phyloP scores from a whole-genome alignment of 2,329 filamentous ascomycete species.

The Podosphaera aphanis region DNA sequence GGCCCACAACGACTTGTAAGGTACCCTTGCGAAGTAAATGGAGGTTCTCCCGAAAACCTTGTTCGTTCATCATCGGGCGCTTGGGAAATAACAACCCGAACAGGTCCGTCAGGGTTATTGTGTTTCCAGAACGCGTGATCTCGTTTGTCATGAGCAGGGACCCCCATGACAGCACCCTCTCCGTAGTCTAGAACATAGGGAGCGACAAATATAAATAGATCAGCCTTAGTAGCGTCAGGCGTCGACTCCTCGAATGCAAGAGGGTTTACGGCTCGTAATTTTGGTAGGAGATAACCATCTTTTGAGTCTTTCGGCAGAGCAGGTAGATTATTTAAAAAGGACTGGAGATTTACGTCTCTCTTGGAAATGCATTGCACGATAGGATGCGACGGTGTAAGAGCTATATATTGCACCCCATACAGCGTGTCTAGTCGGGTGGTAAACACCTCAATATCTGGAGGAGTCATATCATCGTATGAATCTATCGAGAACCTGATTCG shows the following conservation, averaged over 20 bases:
- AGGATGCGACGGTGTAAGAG: constrained; percentile 50
- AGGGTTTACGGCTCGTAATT: constrained; percentile 40
- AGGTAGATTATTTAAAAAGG: constrained; percentile 42
- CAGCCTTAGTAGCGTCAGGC: constrained; percentile 26
- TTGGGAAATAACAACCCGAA: constrained; percentile 35
- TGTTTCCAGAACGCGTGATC: constrained; percentile 63
- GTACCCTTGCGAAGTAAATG: constrained; percentile 41
- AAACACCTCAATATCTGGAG: constrained; percentile 39
- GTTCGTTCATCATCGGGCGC: constrained; percentile 24
- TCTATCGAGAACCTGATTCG: constrained; percentile 45
- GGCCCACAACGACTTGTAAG: constrained; percentile 42
- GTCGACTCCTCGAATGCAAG: constrained; percentile 30
- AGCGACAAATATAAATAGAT: constrained; percentile 56
- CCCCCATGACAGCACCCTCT: constrained; percentile 76
- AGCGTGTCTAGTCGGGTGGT: constrained; percentile 72
- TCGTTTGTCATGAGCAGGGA: constrained; percentile 60
- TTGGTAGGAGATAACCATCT: constrained; percentile 42
- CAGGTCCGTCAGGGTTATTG: constrained; percentile 35
- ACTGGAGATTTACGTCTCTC: constrained; percentile 34
- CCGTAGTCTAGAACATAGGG: constrained; percentile 75
- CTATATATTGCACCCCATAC: constrained; percentile 69
- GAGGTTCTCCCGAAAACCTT: constrained; percentile 23
- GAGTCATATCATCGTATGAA: constrained; percentile 6
- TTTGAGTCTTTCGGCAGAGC: constrained; percentile 31
- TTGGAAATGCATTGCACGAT: constrained; percentile 38